Conservation (phyloP, 129 eudicot genomes). For the Chrysanthemum seticuspe region DNA sequence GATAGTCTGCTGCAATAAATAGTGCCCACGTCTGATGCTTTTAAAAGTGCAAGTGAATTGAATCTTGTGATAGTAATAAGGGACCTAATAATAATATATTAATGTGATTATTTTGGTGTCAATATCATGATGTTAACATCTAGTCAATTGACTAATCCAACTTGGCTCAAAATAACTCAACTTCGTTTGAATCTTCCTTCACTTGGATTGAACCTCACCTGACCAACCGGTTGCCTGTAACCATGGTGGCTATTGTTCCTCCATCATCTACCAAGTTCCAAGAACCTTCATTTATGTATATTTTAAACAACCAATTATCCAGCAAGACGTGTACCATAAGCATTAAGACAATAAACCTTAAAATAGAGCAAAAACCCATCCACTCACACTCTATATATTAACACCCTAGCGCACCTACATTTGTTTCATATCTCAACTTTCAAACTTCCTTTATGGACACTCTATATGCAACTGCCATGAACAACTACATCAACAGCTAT, state of each 20-base stretch:
- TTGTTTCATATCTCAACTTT: conserved; percentile 12
- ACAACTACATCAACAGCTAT: conserved; percentile 28
- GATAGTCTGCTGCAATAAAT: too few species aligned
- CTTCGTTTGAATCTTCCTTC: conserved; percentile 36
- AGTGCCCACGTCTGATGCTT: too few species aligned
- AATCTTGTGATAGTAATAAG: neutral
- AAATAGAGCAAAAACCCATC: neutral
- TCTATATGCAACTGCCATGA: conserved; percentile 29
- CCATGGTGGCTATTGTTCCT: conserved; percentile 17
- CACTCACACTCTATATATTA: conserved; percentile 17
- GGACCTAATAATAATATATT: neutral
- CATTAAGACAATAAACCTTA: conserved; percentile 4
- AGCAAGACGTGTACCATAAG: conserved; percentile 9
- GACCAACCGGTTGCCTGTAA: conserved; percentile 36
- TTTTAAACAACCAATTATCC: conserved; percentile 17
- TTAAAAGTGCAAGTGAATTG: neutral
- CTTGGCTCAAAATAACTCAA: conserved; percentile 18
- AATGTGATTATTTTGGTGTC: neutral
- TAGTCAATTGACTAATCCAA: conserved; percentile 34
- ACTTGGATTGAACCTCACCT: conserved; percentile 21
- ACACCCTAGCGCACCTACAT: conserved; percentile 7
- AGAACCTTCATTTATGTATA: conserved; percentile 24
- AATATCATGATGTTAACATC: conserved; percentile 3
- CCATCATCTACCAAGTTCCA: conserved; percentile 2
- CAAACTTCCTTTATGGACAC: conserved; percentile 30